Percentiles rank a stretch among this genome's conserved stretches.
phyloP scores from a whole-genome alignment of 257 asterid genomes.

The Solanum neorickii region DNA sequence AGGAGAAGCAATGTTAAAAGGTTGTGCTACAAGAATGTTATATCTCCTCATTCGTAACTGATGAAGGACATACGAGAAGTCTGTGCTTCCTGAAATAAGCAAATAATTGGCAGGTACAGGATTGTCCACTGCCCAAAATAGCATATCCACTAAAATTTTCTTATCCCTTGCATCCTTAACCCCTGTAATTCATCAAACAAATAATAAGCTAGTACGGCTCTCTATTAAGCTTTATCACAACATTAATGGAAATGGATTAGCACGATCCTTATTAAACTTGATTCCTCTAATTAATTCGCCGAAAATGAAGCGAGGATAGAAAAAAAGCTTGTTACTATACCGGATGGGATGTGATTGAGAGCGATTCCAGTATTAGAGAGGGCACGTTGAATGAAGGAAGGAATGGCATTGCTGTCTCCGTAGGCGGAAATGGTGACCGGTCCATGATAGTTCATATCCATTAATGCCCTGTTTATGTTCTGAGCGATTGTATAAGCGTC shows the following conservation, averaged over 20 bases:
- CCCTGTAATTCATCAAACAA: constrained; percentile 21
- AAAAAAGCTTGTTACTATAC: constrained; percentile 12
- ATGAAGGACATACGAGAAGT: constrained; percentile 42
- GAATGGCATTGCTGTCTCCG: constrained; percentile 54
- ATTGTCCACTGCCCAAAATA: background rate
- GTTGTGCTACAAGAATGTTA: constrained; percentile 50
- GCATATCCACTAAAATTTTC: constrained; percentile 42
- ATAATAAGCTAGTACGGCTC: background rate
- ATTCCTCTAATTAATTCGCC: background rate
- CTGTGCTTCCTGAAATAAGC: constrained; percentile 40
- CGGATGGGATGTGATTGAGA: constrained; percentile 83
- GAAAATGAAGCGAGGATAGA: background rate
- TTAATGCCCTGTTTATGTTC: constrained; percentile 69
- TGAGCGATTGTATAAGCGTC: constrained; percentile 72
- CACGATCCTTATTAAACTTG: background rate
- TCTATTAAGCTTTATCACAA: background rate
- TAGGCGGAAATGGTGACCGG: constrained; percentile 76
- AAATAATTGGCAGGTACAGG: constrained; percentile 14
- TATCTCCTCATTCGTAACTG: constrained; percentile 37
- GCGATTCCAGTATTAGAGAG: constrained; percentile 73
- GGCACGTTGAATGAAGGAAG: constrained; percentile 46
- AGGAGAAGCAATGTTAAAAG: constrained; percentile 21
- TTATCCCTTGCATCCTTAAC: constrained; percentile 46
- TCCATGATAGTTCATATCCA: constrained; percentile 62
- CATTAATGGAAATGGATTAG: background rate